Base-by-base conservation (phyloP, 2,329 filamentous ascomycete species). In the Aspergillus sp. region DNA sequence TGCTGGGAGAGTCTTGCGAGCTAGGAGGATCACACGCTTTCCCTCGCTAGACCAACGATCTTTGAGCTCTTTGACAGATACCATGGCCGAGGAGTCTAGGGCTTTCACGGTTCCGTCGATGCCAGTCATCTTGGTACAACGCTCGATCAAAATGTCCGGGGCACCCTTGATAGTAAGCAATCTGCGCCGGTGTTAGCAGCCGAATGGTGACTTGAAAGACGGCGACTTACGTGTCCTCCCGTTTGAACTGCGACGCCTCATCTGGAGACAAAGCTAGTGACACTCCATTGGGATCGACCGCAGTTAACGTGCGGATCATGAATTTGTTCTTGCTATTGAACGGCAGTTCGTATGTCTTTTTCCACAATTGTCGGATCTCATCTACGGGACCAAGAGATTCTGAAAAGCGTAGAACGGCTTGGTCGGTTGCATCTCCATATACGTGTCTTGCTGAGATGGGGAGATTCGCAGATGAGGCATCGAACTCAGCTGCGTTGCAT, bases 301-400 rank as follows among this genome's bases (percentile, higher is more conserved):
- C 59, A 57, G 1, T 71, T 52, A 88, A 84, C 0, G 87, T 82
- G 36, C 85, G 82, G 56, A 92, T 84, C 86, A 92, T 92, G 71
- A 87, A 92, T 74, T 93, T 93, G 77, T 92, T 92, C 79, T 91
- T 91, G 76, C 88, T 91, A 77, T 92, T 92, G 73, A 93, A 93
- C 0, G 88, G 85, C 29, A 91, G 78, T 56, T 89, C 86, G 65
- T 87, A 92, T 2, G 84, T 82, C 55, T 84, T 87, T 54, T 83
- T 82, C 88, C 88, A 92, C 63, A 82, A 79, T 14, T 81, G 79
- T 7, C 87, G 83, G 5, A 89, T 76, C 54, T 88, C 82, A 0
- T 81, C 74, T 0, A 90, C 85, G 0, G 84, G 77, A 0, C 84
- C 84, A 51, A 92, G 79, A 3, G 78, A 78, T 71, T 92, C 89